Base-by-base conservation (phyloP, 208 protist genomes). In the Leishmania arabica region DNA sequence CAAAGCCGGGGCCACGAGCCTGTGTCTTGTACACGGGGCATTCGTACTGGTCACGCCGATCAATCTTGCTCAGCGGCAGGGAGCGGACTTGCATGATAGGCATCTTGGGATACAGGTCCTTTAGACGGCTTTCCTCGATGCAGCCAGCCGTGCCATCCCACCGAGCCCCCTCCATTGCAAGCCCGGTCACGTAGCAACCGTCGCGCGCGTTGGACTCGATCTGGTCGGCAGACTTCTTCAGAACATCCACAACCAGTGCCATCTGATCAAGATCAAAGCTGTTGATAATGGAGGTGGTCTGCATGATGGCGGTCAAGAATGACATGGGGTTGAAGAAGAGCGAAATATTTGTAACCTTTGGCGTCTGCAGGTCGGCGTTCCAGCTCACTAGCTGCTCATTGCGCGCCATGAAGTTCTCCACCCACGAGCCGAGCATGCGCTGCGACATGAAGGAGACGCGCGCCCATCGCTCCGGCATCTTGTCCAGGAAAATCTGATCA, bases 261-360 rank as follows among this genome's bases (percentile, higher is more conserved):
- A 99, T 99, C 86, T 98, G 95, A 89, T 99, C 99, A 19, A 99
- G 92, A 73, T 99, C 97, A 85, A 98, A 99, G 82, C 96, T 96
- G 93, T 99, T 99, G 75, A 97, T 94, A 81, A 99, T 98, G 6
- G 99, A 99, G 9, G 98, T 99, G 11, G 95, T 97, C 88, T 99
- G 99, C 97, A 99, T 99, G 75, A 99, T 99, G 78, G 99, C 98
- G 34, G 99, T 99, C 13, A 99, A 86, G 92, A 99, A 99, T 11
- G 99, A 99, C 97, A 99, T 99, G 54, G 99, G 99, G 89, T 99
- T 99, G 91, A 99, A 99, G 87, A 99, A 98, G 77, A 98, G 90
- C 40, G 97, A 79, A 64, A 99, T 92, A 89, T 99, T 99, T 11
- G 95, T 98, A 27, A 98, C 96, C 88, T 97, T 98, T 24, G 97